Conservation (phyloP, 2,329 filamentous ascomycete species). For the Xylaria polymorpha region DNA sequence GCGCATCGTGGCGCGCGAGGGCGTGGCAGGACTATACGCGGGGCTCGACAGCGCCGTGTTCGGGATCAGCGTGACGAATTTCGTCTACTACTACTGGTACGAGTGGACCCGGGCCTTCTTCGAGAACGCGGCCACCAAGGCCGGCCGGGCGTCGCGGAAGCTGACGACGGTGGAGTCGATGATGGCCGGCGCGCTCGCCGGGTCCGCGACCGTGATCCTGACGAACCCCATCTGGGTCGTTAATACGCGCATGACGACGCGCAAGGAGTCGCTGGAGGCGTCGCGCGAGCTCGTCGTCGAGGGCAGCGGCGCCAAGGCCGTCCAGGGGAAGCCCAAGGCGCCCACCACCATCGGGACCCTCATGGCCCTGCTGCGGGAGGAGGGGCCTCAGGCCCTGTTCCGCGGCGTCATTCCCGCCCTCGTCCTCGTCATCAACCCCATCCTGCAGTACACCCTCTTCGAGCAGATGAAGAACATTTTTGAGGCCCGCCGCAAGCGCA, state of each 20-base stretch:
- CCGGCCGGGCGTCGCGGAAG: conserved; percentile 80
- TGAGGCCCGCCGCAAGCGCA: conserved; percentile 70
- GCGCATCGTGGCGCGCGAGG: conserved; percentile 91
- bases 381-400: conserved; percentile 88
- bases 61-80: conserved; percentile 98
- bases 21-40: conserved; percentile 87
- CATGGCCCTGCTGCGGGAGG: conserved; percentile 80
- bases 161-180: conserved; percentile 94
- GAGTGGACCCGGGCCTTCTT: conserved; percentile 95
- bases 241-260: conserved; percentile 97
- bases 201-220: conserved; percentile 91
- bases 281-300: conserved; percentile 55
- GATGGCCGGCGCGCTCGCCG: conserved; percentile 93
- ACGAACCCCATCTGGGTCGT: conserved; percentile 99
- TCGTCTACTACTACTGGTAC: conserved; percentile 99
- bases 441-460: conserved; percentile 98
- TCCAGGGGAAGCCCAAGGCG: conserved; percentile 57
- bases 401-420: conserved; percentile 91
- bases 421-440: conserved; percentile 96
- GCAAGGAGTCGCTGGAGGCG: conserved; percentile 66
- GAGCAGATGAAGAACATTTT: conserved; percentile 95
- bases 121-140: conserved; percentile 77
- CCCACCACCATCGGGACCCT: conserved; percentile 85
- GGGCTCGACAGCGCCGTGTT: conserved; percentile 95
- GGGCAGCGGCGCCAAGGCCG: conserved; percentile 49